A percentile compares a stretch with the other conserved stretches of the same genome.
These are phyloP conservation scores for Coffea eugenioides DNA, from an alignment of 257 asterid species.

Conservation along the genomic window DNA sequence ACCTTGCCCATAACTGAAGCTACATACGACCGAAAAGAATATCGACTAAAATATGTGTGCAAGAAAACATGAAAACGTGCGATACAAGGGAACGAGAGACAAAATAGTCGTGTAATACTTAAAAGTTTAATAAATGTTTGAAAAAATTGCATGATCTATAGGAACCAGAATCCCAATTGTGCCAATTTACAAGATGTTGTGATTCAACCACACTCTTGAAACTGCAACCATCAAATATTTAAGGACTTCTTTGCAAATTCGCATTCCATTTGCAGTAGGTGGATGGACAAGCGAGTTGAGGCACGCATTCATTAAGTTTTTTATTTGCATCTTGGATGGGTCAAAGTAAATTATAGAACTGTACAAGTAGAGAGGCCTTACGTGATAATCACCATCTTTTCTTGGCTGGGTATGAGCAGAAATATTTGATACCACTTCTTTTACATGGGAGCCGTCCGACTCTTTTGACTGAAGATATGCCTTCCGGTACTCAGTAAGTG, in stretches of 20 bases:
- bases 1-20: too few relatives aligned
- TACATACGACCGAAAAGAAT: too few relatives aligned
- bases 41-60: too few relatives aligned
- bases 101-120: too few relatives aligned
- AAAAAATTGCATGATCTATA: not conserved
- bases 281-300: too few relatives aligned
- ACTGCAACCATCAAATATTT: not conserved
- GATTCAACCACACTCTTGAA: not conserved
- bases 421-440: not conserved
- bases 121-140: too few relatives aligned
- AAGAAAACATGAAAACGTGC: too few relatives aligned
- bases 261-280: not conserved
- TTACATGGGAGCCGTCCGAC: not conserved
- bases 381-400: not conserved
- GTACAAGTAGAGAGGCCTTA: not conserved
- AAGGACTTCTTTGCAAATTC: not conserved
- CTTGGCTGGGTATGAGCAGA: not conserved
- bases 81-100: too few relatives aligned
- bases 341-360: not conserved
- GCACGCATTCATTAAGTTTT: not conserved
- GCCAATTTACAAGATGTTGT: not conserved
- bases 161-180: not conserved
- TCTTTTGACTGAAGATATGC: not conserved
- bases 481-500: not conserved
- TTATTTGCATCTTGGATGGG: not conserved